These are phyloP conservation scores for Artemisia tridentata DNA, from an alignment of 129 eudicot genomes.

Conservation along the genomic window DNA sequence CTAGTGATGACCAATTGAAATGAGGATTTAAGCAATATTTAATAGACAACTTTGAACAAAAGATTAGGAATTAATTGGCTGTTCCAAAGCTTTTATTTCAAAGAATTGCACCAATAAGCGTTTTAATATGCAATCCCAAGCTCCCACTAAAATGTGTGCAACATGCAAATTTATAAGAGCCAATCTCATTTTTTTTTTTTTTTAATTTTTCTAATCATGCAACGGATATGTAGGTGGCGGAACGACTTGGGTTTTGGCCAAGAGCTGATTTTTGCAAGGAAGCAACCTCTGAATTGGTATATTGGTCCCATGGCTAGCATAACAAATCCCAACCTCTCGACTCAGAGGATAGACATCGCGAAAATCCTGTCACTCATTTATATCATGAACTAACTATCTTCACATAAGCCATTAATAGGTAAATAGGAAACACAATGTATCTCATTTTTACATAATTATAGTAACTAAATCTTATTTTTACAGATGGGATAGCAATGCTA, in stretches of 20 bases:
- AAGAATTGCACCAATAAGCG: no score
- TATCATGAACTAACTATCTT: slow-evolving; percentile 51
- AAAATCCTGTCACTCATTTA: slow-evolving; percentile 47
- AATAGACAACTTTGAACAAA: no score
- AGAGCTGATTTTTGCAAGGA: slow-evolving; percentile 44
- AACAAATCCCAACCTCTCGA: slow-evolving; percentile 34
- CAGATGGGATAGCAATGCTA: slow-evolving; percentile 46
- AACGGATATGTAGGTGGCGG: slow-evolving; percentile 47
- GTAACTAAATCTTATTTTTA: not conserved
- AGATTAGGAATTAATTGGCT: no score
- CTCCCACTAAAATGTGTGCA: no score
- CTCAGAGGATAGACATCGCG: slow-evolving; percentile 43
- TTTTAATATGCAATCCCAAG: no score
- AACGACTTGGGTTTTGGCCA: slow-evolving; percentile 29
- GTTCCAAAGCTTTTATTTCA: no score
- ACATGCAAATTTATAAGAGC: no score
- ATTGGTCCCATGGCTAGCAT: slow-evolving; percentile 50
- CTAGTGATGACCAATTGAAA: no score
- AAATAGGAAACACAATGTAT: not conserved
- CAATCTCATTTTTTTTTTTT: no score
- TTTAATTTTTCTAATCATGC: no score
- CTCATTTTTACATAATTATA: not conserved
- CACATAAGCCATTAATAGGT: slow-evolving; percentile 49
- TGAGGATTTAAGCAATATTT: no score
- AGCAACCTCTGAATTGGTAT: slow-evolving; percentile 63